Base-by-base conservation (phyloP, 140 eudicot genomes). In the Ambrosia hybrid region DNA sequence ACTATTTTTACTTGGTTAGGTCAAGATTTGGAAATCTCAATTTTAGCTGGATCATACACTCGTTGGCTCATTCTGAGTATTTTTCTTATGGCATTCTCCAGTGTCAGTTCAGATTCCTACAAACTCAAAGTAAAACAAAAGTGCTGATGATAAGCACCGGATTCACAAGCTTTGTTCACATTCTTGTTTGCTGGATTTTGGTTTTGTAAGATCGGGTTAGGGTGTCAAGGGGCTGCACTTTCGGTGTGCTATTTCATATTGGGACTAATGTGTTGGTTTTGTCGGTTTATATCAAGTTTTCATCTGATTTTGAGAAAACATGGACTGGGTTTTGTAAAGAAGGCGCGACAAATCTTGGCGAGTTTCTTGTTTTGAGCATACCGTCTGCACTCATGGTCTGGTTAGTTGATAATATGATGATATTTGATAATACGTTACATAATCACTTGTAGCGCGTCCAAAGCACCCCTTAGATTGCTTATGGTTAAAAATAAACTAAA, bases 341-440 rank as follows among this genome's bases (percentile, higher is more conserved):
- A 74, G 84, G 80, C 5, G 48, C 65, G 10, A 48, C 16, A 16
- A 69, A 85, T 67, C 75, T 83, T 9, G 53, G 48, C 9, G 67
- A 65, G 17, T 86, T 83, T 79, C 58, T 86, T 17, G 30, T 57
- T 6, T 53, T 86, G 55, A 81, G 79, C 33, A 75, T 83, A 33
- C 89, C 92, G 36, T 79, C 92, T 36, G 83, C 92, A 49, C 81
- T 81, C 21, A 84, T 86, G 92, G 71, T 81, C 63, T 86, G 92
- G 89, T 78, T 21, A 75, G 51, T 76, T 21, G 17, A 16, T 56
- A 13, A 61, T 36, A 62, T 37, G 26, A 37, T 61, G 48, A 37
- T 61, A 36, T 64, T 39, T 65, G 36, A 41, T 14, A 15, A n/a
- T n/a, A n/a, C n/a, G n/a, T 65, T 36, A 41, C 70, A 26, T 59